A percentile compares a stretch with the other conserved stretches of the same genome.
phyloP scores from a whole-genome alignment of 2,329 filamentous ascomycete species.

The Arthrobotrys musiformis region DNA sequence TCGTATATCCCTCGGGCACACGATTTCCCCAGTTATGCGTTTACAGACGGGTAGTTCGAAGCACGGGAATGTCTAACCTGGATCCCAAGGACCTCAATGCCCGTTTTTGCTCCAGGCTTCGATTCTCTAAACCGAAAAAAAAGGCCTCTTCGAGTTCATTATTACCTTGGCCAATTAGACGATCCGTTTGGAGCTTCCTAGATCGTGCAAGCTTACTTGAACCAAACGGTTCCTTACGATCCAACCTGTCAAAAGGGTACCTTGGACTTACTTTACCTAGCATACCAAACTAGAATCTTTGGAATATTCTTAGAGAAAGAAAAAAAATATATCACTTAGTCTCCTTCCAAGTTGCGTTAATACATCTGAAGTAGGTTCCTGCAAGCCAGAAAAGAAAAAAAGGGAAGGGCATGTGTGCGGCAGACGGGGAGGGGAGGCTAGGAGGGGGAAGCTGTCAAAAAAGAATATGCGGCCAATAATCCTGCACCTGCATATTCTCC shows the following conservation, averaged over 20 bases:
- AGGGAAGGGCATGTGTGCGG: background rate
- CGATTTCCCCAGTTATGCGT: constrained; percentile 1
- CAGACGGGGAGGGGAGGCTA: constrained; percentile 2
- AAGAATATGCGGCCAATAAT: constrained; percentile 37
- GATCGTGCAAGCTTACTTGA: background rate
- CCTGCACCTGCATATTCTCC: constrained; percentile 53
- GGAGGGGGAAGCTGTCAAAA: constrained; percentile 7
- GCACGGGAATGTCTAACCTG: background rate
- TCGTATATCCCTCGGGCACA: constrained; percentile 40
- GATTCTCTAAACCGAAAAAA: background rate
- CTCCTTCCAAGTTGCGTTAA: constrained; percentile 41
- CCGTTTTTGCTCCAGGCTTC: background rate
- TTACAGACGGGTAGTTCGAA: background rate
- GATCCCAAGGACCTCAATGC: background rate
- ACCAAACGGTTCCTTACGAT: constrained; percentile 2
- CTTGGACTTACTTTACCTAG: constrained; percentile 1
- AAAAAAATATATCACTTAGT: background rate
- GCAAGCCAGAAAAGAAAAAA: background rate
- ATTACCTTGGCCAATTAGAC: background rate
- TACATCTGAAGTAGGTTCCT: background rate
- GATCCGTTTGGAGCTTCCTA: background rate
- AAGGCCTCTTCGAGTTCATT: background rate
- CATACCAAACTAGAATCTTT: constrained; percentile 5
- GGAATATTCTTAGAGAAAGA: background rate
- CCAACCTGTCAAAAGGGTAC: constrained; percentile 8